phyloP scores from a whole-genome alignment of 2,329 filamentous ascomycete genomes.

The Neonectria neomacrospora region DNA sequence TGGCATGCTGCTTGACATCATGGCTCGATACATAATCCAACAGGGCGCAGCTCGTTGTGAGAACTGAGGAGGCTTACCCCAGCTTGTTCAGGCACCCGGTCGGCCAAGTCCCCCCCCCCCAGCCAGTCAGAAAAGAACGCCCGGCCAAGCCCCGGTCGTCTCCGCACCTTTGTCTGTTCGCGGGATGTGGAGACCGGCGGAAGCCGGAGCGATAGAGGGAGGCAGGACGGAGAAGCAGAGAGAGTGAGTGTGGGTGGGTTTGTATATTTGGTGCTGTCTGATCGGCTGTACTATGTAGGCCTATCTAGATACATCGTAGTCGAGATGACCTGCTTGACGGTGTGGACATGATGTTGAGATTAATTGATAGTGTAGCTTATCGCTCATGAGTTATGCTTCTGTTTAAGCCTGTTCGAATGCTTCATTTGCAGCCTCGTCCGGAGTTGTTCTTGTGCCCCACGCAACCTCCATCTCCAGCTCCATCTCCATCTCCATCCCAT shows the following conservation, averaged over 20 bases:
- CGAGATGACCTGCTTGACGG: background rate
- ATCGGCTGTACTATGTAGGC: too few species aligned
- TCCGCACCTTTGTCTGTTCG: constrained; percentile 2
- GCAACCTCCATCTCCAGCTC: background rate
- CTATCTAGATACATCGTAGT: too few species aligned
- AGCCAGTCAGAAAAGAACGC: too few species aligned
- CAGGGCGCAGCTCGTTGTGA: background rate
- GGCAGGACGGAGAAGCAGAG: background rate
- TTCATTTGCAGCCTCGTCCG: background rate
- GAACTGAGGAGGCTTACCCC: constrained; percentile 13
- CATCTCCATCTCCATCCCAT: background rate
- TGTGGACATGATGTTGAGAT: background rate
- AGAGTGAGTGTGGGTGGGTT: background rate
- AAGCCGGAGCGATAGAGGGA: background rate
- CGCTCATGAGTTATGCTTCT: background rate
- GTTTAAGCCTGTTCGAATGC: background rate
- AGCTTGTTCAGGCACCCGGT: constrained; percentile 2
- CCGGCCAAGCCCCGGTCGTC: background rate
- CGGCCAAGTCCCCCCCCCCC: background rate
- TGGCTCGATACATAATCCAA: constrained; percentile 17
- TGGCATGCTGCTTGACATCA: constrained; percentile 9
- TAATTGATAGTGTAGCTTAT: background rate
- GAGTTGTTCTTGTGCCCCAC: too few species aligned
- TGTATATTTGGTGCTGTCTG: background rate
- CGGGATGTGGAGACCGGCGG: constrained; percentile 18